A percentile compares a stretch with the other conserved stretches of the same genome.
Conservation (phyloP, 2,329 filamentous ascomycete genomes). For the Colletotrichum sidae region DNA sequence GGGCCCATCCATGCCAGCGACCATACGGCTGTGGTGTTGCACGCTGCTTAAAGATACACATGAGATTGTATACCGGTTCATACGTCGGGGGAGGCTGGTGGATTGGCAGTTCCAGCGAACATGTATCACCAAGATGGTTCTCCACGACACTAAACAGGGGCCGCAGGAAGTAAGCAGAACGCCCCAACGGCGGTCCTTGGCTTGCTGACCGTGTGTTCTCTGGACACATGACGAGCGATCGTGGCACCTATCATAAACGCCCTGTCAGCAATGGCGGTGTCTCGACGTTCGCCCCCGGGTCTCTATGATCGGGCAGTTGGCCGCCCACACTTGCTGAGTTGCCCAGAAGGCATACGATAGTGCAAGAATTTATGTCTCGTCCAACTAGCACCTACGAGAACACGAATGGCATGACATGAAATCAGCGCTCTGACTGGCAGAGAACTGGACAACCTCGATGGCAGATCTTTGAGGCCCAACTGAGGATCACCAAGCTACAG, state of each 20-base stretch:
- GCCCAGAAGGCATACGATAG: too few species aligned
- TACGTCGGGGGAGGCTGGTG: too few species aligned
- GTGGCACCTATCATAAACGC: constrained; percentile 31
- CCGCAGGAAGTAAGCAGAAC: constrained; percentile 25
- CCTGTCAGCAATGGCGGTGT: constrained; percentile 5
- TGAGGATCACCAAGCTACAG: constrained; percentile 8
- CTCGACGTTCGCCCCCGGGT: not conserved
- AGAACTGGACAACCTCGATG: not conserved
- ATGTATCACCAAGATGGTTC: constrained; percentile 1
- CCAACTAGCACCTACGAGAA: not conserved
- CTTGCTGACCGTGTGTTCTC: constrained; percentile 31
- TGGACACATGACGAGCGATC: constrained; percentile 19
- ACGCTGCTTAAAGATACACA: too few species aligned
- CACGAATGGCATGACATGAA: not conserved
- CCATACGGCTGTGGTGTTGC: too few species aligned
- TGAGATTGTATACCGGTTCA: too few species aligned
- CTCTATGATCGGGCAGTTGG: not conserved
- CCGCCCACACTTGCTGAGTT: too few species aligned
- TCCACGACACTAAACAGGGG: constrained; percentile 18
- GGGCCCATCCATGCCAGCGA: too few species aligned
- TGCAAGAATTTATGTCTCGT: too few species aligned
- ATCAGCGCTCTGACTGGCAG: constrained; percentile 1
- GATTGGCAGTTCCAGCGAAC: not conserved
- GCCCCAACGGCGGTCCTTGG: constrained; percentile 13
- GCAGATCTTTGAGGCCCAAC: constrained; percentile 15